Percentiles rank a stretch among this genome's conserved stretches.
Conservation (phyloP, 1,284 basidiomycete genomes). For the Coniferiporia weirii region DNA sequence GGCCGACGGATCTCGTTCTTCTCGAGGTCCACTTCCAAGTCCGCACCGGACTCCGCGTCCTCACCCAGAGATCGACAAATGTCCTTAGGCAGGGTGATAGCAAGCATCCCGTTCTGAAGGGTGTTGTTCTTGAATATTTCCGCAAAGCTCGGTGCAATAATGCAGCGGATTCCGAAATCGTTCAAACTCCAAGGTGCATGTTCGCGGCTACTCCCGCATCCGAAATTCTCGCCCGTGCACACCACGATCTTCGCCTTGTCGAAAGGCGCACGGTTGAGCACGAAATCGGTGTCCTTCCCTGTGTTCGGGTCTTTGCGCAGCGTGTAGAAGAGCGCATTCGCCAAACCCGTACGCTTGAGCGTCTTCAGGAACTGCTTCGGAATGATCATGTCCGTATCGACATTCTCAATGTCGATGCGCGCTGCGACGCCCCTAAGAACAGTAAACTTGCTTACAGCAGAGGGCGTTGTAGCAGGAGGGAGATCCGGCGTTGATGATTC, state of each 20-base stretch:
- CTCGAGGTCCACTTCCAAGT: constrained; percentile 88
- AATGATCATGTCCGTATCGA: constrained; percentile 97
- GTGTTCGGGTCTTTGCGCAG: constrained; percentile 79
- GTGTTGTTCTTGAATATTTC: constrained; percentile 93
- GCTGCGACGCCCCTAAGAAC: constrained; percentile 82
- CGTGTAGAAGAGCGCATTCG: constrained; percentile 84
- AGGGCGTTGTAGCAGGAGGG: constrained; percentile 49
- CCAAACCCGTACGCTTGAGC: constrained; percentile 87
- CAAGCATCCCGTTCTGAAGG: constrained; percentile 97
- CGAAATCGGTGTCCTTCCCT: constrained; percentile 79
- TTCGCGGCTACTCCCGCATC: constrained; percentile 90
- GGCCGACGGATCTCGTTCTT: constrained; percentile 77
- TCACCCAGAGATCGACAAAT: constrained; percentile 73
- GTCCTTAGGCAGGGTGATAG: constrained; percentile 71
- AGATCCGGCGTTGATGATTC: constrained; percentile 33
- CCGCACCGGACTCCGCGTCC: constrained; percentile 76
- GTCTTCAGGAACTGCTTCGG: constrained; percentile 97
- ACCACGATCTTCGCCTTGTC: constrained; percentile 80
- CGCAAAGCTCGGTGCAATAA: constrained; percentile 92
- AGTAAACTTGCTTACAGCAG: constrained; percentile 73
- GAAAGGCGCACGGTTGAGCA: constrained; percentile 85
- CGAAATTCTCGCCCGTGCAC: constrained; percentile 90
- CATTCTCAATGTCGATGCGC: constrained; percentile 87
- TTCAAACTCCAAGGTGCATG: constrained; percentile 97
- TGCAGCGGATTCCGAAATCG: constrained; percentile 90